These are phyloP conservation scores for Yamadazyma pseudoaaseri DNA, from an alignment of 1,139 yeast genomes.

Conservation along the genomic window DNA sequence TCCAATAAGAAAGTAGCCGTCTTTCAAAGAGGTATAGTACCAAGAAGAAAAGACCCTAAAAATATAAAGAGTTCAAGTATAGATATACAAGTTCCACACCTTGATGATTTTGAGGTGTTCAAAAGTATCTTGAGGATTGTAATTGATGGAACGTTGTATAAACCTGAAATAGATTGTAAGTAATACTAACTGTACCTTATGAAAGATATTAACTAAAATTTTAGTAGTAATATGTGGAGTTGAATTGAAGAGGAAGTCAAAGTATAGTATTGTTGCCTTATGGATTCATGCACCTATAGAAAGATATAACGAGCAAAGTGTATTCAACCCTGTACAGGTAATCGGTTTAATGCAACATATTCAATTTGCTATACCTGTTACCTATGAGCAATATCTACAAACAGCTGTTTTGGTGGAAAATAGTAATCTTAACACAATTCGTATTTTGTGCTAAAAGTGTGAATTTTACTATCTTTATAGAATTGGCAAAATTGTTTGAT, in stretches of 20 bases:
- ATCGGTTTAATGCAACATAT: conserved; percentile 15
- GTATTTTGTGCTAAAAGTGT: conserved; percentile 1
- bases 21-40: conserved; percentile 17
- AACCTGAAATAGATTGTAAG: conserved; percentile 18
- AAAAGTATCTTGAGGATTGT: conserved; percentile 12
- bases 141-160: conserved; percentile 15
- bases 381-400: conserved; percentile 4
- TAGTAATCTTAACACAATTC: conserved; percentile 4
- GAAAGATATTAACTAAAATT: background rate
- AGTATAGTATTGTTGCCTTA: conserved; percentile 21
- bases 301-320: conserved; percentile 7
- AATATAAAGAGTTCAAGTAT: conserved; percentile 11
- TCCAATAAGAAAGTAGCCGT: conserved; percentile 11
- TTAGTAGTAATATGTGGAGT: conserved; percentile 22
- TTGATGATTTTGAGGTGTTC: conserved; percentile 13
- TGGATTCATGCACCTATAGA: conserved; percentile 21
- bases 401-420: conserved; percentile 19
- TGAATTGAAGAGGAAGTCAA: conserved; percentile 14
- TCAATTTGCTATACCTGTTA: conserved; percentile 10
- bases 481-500: too few species aligned
- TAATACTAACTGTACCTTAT: conserved; percentile 1
- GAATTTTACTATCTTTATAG: conserved; percentile 5
- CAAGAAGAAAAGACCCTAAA: conserved; percentile 13
- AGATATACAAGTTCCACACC: conserved; percentile 14
- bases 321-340: conserved; percentile 11